Evolutionary conservation across 2,329 filamentous ascomycete genomes (phyloP), one percentile per base, ranked within the genome.

Genomic region (Myriosclerotinia duriaeana): DNA sequence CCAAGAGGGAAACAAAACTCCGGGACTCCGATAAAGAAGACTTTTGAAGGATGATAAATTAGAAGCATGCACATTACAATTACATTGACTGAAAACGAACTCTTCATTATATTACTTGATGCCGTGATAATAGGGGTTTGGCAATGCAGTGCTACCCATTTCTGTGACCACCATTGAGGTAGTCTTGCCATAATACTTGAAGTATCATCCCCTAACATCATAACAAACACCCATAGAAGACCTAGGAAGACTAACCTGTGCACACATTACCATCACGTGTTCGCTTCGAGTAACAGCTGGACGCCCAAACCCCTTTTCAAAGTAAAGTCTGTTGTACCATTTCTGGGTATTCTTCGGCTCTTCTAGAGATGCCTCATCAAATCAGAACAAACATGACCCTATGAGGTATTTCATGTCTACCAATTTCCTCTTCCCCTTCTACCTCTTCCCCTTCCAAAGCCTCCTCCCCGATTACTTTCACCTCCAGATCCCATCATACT

Each of bases 371-470:
- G 58, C 14, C 34, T 61, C 14, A 11, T 38, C 34, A 52, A 50
- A 61, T 48, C 36, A 38, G 14, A 55, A 55, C 30, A 26, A n/a
- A 52, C 46, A 40, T 61, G 44, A 50, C 58, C 44, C 44, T 50
- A 26, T 61, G 34, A 40, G 34, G 30, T 40, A 20, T 50, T n/a
- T 61, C n/a, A 50, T 66, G 1, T 67, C 66, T 68, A 69, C 71
- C 71, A 68, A 58, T 73, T 71, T 67, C 75, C 71, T 48, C 69
- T 62, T 67, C 75, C 71, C n/a, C 69, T 66, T 30, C 72, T 69
- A 48, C 74, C 75, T 59, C 75, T 69, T 1, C 75, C 74, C 60
- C 74, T 72, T 7, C 76, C 73, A 68, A 75, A 75, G 55, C 73
- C 74, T 26, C 74, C 74, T 40, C 75, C 75, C 38, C 75, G 72